Base-by-base conservation (phyloP, 257 asterid genomes). In the Penstemon davidsonii region DNA sequence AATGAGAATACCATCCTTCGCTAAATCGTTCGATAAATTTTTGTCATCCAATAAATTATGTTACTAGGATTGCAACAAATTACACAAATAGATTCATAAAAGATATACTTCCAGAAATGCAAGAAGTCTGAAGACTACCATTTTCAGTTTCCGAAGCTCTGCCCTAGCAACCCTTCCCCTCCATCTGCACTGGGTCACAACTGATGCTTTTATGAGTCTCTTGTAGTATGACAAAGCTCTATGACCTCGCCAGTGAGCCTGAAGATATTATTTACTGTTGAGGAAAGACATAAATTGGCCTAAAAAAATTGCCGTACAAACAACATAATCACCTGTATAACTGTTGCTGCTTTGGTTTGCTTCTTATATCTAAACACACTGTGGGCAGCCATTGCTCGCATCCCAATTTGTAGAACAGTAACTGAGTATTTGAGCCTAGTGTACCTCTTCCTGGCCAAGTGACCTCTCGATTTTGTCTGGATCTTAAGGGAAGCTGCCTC, bases 231-330 rank as follows among this genome's bases (percentile, higher is more conserved):
- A 80, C 70, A 56, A 73, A 73, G 72, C 93, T 79, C 87, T 86
- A 74, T 87, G 88, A 75, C 97, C 78, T 33, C 87, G 97, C 91
- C 90, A 87, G 73, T 82, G 81, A 37, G 97, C 88, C 99, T 91
- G 90, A 77, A 75, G 81, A 78, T 25, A 58, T 61, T 5, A 19
- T 44, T 60, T 66, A 56, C 71, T 64, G 33, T 84, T 74, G 81
- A 54, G 46, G 71, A 54, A 18, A 57, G 41, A 65, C 62, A 74
- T 63, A 15, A 43, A 41, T 46, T 4, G 39, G 66, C 62, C 5
- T 13, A 55, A 57, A 53, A 18, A 68, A 15, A 55, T 12, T 65
- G 58, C 49, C 33, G 64, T 69, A 53, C 46, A 67, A 78, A 75
- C 33, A 25, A 25, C 43, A 49, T 67, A 60, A 66, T 67, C 80